Evolutionary conservation across 176 grass and related monocot genomes (phyloP).

Genomic region (Guadua angustifolia): DNA sequence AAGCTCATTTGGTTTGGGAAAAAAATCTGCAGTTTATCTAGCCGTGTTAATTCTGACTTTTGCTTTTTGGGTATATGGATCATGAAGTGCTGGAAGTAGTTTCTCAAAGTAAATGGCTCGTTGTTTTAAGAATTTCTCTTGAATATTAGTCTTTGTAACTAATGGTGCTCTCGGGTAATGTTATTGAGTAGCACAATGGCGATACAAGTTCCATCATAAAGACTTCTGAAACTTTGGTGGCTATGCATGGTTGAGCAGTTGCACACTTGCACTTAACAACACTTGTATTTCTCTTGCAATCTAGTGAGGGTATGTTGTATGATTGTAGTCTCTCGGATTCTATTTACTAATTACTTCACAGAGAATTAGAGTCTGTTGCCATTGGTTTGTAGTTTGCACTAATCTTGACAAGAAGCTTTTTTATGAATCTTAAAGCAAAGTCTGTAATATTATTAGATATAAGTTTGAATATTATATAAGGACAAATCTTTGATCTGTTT

Average conservation of each 20-base stretch:
- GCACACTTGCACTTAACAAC: background rate
- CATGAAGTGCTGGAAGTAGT: background rate
- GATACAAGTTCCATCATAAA: background rate
- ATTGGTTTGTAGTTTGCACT: background rate
- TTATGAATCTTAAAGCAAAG: background rate
- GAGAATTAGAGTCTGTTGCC: background rate
- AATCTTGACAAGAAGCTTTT: background rate
- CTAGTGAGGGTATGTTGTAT: background rate
- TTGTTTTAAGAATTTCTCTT: constrained; percentile 17
- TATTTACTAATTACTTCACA: background rate
- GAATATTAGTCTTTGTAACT: background rate
- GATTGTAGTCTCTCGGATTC: background rate
- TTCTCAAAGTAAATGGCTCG: background rate
- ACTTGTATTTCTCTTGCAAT: background rate
- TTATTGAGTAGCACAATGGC: background rate
- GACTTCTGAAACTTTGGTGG: background rate
- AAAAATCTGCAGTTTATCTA: background rate
- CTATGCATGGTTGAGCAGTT: constrained; percentile 18
- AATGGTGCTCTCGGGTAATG: background rate
- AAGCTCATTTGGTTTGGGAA: background rate
- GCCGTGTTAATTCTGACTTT: background rate
- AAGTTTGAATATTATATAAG: background rate
- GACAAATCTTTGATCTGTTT: background rate
- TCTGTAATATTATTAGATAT: background rate
- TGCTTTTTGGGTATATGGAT: constrained; percentile 10